Percentiles rank a stretch among this genome's conserved stretches.
phyloP scores from a whole-genome alignment of 305 asterid genomes.

The Galium porrigens region DNA sequence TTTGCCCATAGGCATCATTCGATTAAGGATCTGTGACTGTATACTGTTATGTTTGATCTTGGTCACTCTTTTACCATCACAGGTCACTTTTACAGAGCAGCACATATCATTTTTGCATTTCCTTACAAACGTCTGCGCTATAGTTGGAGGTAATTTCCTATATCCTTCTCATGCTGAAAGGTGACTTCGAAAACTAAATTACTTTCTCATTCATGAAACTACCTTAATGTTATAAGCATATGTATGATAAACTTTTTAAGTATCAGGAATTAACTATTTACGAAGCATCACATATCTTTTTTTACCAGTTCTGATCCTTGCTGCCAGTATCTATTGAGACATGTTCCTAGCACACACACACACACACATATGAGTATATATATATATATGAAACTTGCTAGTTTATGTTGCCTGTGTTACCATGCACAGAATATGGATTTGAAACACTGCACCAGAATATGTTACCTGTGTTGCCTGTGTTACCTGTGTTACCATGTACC shows the following conservation, averaged over 20 bases:
- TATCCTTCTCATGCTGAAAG: neutral
- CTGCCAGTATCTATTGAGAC: neutral
- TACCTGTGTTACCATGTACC: neutral
- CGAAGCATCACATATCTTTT: neutral
- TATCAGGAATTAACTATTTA: neutral
- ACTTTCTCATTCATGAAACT: no score
- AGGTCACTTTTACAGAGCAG: conserved; percentile 74
- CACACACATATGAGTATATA: no score
- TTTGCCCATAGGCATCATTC: neutral
- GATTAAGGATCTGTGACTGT: neutral
- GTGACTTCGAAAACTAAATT: neutral
- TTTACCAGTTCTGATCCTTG: neutral
- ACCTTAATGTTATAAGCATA: neutral
- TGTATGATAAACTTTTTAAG: neutral
- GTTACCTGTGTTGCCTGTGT: no score
- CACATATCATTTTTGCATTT: conserved; percentile 77
- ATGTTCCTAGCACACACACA: neutral
- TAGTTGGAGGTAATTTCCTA: conserved; percentile 59
- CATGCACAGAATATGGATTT: no score
- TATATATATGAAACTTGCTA: neutral
- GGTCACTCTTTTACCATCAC: conserved; percentile 18
- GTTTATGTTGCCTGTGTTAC: neutral
- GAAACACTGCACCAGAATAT: no score
- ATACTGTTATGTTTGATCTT: conserved; percentile 2
- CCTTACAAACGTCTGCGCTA: conserved; percentile 86